These are phyloP conservation scores for Coemansia sp. DNA, from an alignment of 192 early-diverging fungal species.

Conservation along the genomic window DNA sequence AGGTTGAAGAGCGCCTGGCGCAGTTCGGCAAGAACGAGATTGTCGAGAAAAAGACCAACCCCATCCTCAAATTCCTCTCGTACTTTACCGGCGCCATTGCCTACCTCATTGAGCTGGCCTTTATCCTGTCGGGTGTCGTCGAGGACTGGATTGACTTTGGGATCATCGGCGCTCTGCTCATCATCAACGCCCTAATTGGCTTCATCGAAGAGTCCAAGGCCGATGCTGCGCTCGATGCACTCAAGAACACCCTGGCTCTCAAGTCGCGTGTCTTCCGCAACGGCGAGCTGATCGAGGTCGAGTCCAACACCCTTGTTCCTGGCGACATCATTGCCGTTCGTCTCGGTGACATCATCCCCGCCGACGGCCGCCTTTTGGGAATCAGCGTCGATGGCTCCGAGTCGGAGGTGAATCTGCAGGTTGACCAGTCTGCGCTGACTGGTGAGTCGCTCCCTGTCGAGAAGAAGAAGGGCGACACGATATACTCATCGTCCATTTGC, in stretches of 20 bases:
- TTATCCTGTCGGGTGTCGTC: conserved; percentile 73
- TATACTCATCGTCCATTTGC: conserved; percentile 90
- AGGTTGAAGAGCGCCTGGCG: conserved; percentile 67
- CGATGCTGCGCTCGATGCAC: conserved; percentile 88
- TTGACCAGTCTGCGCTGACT: conserved; percentile 92
- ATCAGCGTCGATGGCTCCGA: conserved; percentile 73
- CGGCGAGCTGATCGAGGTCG: conserved; percentile 67
- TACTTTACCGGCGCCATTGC: conserved; percentile 91
- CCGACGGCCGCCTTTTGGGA: conserved; percentile 80
- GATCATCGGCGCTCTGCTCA: conserved; percentile 72
- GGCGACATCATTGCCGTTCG: conserved; percentile 90
- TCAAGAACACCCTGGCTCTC: conserved; percentile 90
- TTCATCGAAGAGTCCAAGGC: conserved; percentile 92
- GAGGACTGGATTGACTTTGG: conserved; percentile 81
- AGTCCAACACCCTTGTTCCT: conserved; percentile 76
- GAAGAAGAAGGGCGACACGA: conserved; percentile 76
- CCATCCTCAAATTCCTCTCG: conserved; percentile 76
- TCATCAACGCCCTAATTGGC: conserved; percentile 90
- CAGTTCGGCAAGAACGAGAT: conserved; percentile 81
- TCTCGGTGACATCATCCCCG: conserved; percentile 92
- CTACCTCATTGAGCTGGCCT: conserved; percentile 86
- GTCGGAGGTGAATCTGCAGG: conserved; percentile 72
- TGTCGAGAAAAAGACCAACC: conserved; percentile 80
- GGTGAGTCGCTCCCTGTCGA: conserved; percentile 90
- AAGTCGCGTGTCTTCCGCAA: conserved; percentile 81